phyloP scores from a whole-genome alignment of 2,329 filamentous ascomycete genomes.

The Alternaria triticimaculans region DNA sequence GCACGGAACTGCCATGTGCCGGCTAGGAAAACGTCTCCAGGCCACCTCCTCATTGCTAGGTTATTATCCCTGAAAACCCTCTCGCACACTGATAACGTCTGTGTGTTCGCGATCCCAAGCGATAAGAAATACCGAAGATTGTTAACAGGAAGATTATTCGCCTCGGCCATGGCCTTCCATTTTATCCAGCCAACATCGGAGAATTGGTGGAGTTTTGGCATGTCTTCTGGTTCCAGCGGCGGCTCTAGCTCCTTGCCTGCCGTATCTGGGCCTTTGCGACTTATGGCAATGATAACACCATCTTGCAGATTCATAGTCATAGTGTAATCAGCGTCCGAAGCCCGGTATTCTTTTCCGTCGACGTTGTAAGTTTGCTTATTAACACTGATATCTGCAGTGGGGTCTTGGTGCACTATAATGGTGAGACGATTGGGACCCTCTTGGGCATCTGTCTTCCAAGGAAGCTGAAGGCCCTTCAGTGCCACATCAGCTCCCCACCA shows the following conservation, averaged over 20 bases:
- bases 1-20: slow-evolving; percentile 18
- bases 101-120: slow-evolving; percentile 19
- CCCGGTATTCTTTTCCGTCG: slow-evolving; percentile 12
- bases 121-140: slow-evolving; percentile 23
- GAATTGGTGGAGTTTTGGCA: slow-evolving; percentile 22
- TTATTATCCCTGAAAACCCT: slow-evolving; percentile 11
- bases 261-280: slow-evolving; percentile 14
- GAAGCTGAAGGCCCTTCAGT: slow-evolving; percentile 18
- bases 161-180: slow-evolving; percentile 13
- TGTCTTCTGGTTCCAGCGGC: slow-evolving; percentile 8
- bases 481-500: slow-evolving; percentile 23
- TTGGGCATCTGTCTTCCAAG: slow-evolving; percentile 10
- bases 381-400: not conserved
- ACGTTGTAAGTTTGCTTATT: slow-evolving; percentile 19
- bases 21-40: slow-evolving; percentile 22
- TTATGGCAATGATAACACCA: slow-evolving; percentile 25
- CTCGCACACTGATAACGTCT: slow-evolving; percentile 18
- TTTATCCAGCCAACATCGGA: slow-evolving; percentile 27
- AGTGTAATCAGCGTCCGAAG: slow-evolving; percentile 20
- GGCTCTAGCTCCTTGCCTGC: slow-evolving; percentile 18
- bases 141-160: slow-evolving; percentile 6
- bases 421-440: slow-evolving; percentile 20
- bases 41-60: slow-evolving; percentile 17
- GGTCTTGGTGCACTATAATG: slow-evolving; percentile 15
- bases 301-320: slow-evolving; percentile 22